Percentiles rank a stretch among this genome's conserved stretches.
Evolutionary conservation across 495 filamentous ascomycete genomes (phyloP).

Genomic region (Neurospora tetraspora): DNA sequence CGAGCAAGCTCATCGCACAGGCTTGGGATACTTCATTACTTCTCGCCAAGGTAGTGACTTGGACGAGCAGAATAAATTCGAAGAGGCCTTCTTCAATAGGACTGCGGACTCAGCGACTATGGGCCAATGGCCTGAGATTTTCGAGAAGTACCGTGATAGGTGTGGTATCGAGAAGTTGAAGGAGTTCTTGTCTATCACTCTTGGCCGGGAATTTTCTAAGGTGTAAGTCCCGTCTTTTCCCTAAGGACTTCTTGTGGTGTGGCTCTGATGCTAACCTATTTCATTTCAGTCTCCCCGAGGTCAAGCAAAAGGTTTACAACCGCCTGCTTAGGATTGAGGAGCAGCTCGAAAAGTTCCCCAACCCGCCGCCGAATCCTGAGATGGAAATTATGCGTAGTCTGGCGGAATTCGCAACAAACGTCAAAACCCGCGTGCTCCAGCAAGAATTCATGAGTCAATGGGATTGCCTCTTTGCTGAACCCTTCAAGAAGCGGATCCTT

Average conservation of each 20-base stretch:
- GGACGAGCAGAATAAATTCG: slow-evolving; percentile 43
- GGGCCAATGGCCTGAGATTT: slow-evolving; percentile 36
- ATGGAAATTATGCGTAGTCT: slow-evolving; percentile 36
- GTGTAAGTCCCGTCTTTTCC: too few relatives aligned
- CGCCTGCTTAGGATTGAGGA: slow-evolving; percentile 36
- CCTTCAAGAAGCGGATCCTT: slow-evolving; percentile 27
- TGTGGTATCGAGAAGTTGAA: slow-evolving; percentile 52
- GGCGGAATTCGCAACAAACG: slow-evolving; percentile 27
- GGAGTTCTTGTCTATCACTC: slow-evolving; percentile 39
- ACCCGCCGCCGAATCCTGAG: slow-evolving; percentile 43
- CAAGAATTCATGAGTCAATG: slow-evolving; percentile 20
- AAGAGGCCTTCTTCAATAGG: slow-evolving; percentile 48
- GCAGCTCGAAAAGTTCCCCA: slow-evolving; percentile 42
- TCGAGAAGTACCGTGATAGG: slow-evolving; percentile 37
- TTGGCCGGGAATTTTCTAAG: slow-evolving; percentile 47
- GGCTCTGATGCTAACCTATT: slow-evolving; percentile 6
- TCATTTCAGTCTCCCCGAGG: slow-evolving; percentile 41
- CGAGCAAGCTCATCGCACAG: slow-evolving; percentile 44
- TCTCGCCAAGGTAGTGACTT: slow-evolving; percentile 39
- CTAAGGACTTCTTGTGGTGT: too few relatives aligned
- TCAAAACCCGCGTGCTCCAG: slow-evolving; percentile 26
- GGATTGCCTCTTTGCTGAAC: slow-evolving; percentile 18
- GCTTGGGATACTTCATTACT: slow-evolving; percentile 57
- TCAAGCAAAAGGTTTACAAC: slow-evolving; percentile 46
- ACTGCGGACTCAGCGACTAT: slow-evolving; percentile 9